These are phyloP conservation scores for Lactarius psammicola DNA, from an alignment of 768 basidiomycete species.

Conservation along the genomic window DNA sequence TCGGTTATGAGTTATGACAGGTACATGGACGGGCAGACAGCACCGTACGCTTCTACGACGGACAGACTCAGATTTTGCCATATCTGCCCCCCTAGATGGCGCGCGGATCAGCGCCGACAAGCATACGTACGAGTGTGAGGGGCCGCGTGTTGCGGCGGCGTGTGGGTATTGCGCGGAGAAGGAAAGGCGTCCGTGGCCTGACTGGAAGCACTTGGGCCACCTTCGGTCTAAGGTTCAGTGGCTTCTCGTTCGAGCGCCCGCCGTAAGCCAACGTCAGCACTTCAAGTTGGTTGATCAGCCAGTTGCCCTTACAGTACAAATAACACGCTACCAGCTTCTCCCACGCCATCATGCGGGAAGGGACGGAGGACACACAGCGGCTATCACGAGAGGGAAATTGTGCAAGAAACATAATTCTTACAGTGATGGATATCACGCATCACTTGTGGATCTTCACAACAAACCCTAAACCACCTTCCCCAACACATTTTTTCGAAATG, in stretches of 20 bases:
- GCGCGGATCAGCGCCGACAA: neutral
- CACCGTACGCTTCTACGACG: neutral
- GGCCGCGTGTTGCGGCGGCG: no score
- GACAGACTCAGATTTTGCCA: neutral
- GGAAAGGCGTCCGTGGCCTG: neutral
- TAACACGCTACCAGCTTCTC: no score
- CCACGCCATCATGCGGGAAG: neutral
- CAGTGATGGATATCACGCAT: constrained; percentile 1
- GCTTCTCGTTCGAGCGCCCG: neutral
- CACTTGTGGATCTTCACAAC: neutral
- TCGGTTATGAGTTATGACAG: neutral
- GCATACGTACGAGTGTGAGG: neutral
- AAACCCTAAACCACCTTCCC: neutral
- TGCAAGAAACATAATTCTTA: neutral
- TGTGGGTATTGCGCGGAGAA: neutral
- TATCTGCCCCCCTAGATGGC: neutral
- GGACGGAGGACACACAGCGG: neutral
- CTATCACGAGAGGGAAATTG: neutral
- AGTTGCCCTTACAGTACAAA: neutral
- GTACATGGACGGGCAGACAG: neutral
- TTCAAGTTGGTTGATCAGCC: neutral
- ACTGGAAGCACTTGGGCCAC: neutral
- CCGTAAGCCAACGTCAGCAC: neutral
- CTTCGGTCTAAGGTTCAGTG: neutral
- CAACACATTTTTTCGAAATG: neutral